phyloP scores from a whole-genome alignment of 2,329 filamentous ascomycete genomes.

The Lachnellula hyalina region DNA sequence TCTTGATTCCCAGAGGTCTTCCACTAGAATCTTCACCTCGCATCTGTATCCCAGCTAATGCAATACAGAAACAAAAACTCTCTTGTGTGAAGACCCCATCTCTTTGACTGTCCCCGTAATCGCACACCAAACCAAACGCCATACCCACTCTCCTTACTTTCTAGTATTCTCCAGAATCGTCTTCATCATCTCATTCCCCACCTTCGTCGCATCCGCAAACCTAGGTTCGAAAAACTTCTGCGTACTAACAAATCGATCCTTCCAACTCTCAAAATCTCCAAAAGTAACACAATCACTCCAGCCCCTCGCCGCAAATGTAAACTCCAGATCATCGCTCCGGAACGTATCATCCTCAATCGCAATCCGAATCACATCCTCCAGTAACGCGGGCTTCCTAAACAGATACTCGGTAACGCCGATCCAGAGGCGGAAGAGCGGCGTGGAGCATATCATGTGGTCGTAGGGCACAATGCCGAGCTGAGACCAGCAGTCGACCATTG shows the following conservation, averaged over 20 bases:
- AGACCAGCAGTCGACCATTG: slow-evolving; percentile 98
- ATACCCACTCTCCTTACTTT: slow-evolving; percentile 22
- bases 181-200: slow-evolving; percentile 97
- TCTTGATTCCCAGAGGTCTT: neutral
- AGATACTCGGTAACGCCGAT: slow-evolving; percentile 96
- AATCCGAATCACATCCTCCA: slow-evolving; percentile 80
- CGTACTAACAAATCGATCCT: slow-evolving; percentile 84
- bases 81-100: too few relatives aligned
- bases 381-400: slow-evolving; percentile 74
- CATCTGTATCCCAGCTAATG: neutral
- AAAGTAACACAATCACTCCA: slow-evolving; percentile 93
- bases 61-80: too few relatives aligned
- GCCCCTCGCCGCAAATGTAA: slow-evolving; percentile 91
- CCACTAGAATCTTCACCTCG: too few relatives aligned
- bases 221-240: slow-evolving; percentile 87
- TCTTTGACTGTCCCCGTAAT: too few relatives aligned
- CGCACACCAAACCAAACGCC: neutral
- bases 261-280: slow-evolving; percentile 89
- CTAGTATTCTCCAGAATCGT: slow-evolving; percentile 80
- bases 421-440: slow-evolving; percentile 93
- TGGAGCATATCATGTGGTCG: slow-evolving; percentile 99
- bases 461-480: slow-evolving; percentile 90
- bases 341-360: slow-evolving; percentile 88
- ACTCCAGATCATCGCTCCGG: slow-evolving; percentile 92
- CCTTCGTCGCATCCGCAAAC: slow-evolving; percentile 77